phyloP scores from a whole-genome alignment of 345 rosid genomes.

The Gynandropsis gynandra region DNA sequence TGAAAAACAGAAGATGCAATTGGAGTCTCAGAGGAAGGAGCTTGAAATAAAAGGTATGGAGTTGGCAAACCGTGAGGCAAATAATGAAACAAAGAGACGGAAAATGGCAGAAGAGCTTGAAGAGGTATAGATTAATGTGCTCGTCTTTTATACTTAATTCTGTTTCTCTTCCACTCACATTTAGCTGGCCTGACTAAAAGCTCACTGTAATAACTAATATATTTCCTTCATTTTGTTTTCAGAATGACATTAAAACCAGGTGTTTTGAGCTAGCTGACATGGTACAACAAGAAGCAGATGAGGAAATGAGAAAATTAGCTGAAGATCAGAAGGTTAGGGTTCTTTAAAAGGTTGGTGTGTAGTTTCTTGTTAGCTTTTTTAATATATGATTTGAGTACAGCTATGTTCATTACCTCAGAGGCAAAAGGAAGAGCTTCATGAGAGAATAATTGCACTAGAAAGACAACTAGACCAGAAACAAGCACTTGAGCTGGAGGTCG shows the following conservation, averaged over 20 bases:
- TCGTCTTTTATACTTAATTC: no score
- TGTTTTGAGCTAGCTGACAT: conserved; percentile 65
- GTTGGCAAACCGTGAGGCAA: conserved; percentile 77
- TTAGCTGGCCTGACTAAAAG: neutral
- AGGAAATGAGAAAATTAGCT: conserved; percentile 65
- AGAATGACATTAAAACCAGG: conserved; percentile 72
- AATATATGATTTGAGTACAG: neutral
- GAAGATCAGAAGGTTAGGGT: conserved; percentile 69
- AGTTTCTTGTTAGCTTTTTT: neutral
- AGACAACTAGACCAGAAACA: conserved; percentile 73
- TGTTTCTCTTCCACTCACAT: neutral
- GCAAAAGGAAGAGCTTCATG: conserved; percentile 75
- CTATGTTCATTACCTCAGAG: conserved; percentile 35
- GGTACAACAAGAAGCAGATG: conserved; percentile 84
- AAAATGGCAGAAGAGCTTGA: conserved; percentile 53
- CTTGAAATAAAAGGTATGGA: conserved; percentile 61
- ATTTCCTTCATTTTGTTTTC: conserved; percentile 7
- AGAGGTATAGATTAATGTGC: conserved; percentile 43
- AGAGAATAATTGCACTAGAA: conserved; percentile 63
- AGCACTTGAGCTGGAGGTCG: conserved; percentile 80
- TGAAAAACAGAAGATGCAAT: conserved; percentile 53
- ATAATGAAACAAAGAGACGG: conserved; percentile 42
- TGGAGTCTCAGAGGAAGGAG: conserved; percentile 58
- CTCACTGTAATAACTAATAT: no score
- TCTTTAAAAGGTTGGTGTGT: neutral